Evolutionary conservation across 2,329 filamentous ascomycete genomes (phyloP).

Genomic region (Xylaria sp.): DNA sequence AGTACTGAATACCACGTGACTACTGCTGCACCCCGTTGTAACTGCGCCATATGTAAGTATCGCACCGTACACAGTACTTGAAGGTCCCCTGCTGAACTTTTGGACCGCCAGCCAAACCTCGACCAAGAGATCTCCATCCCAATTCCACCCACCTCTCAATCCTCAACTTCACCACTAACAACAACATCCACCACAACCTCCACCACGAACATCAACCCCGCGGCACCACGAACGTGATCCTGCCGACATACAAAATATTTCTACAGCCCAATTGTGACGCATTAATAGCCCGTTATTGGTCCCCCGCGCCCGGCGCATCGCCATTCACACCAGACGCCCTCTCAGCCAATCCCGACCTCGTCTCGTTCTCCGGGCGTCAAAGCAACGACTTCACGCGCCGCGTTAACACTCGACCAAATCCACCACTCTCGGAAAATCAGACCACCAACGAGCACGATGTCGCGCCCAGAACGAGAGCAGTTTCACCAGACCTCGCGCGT

Average conservation of each 20-base stretch:
- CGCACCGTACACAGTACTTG: too few species aligned
- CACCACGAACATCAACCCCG: background rate
- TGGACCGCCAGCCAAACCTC: too few species aligned
- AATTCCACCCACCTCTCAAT: too few species aligned
- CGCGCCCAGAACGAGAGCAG: slow-evolving; percentile 24
- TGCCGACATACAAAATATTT: background rate
- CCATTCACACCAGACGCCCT: slow-evolving; percentile 1
- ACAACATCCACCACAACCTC: too few species aligned
- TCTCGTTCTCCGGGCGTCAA: too few species aligned
- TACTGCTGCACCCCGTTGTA: too few species aligned
- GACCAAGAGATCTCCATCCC: too few species aligned
- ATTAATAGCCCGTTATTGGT: slow-evolving; percentile 1
- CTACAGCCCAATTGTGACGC: background rate
- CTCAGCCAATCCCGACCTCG: background rate
- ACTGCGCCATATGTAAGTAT: too few species aligned
- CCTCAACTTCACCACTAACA: too few species aligned
- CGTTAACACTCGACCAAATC: background rate
- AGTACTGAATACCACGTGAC: too few species aligned
- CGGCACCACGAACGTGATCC: background rate
- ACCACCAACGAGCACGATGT: slow-evolving; percentile 5
- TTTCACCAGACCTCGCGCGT: slow-evolving; percentile 54
- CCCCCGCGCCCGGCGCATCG: slow-evolving; percentile 13
- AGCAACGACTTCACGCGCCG: background rate
- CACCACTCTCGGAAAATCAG: background rate
- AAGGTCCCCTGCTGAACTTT: too few species aligned